Base-by-base conservation (phyloP, 495 filamentous ascomycete species). In the Penicillium riverlandense region DNA sequence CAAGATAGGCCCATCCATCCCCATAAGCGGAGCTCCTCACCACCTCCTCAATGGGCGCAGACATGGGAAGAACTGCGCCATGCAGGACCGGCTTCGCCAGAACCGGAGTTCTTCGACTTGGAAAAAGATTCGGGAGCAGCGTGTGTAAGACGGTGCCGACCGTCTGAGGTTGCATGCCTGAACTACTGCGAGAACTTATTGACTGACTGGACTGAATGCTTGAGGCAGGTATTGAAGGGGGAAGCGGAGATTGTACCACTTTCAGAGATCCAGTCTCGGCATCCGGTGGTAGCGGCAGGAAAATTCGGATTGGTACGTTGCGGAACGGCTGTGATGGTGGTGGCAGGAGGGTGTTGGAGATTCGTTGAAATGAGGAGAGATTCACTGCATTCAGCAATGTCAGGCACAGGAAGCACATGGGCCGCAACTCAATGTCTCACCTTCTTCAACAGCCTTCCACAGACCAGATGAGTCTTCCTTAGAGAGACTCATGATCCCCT, bases 71-170 rank as follows among this genome's bases (percentile, higher is more conserved):
- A 4, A 84, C 79, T 4, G 82, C 86, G 5, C 92, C 94, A 68
- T 99, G 92, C 52, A 96, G 54, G 22, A 97, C 81, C 10, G 88
- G 83, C 49, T 86, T 86, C n/a, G 94, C 94, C 14, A 96, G 71
- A n/a, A 96, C 80, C 0, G 88, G 80, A 44, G 86, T 89, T 43
- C 90, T 66, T 41, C 87, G 79, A 58, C 85, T 90, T 0, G 89
- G 92, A 60, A 99, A 99, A 11, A 99, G 67, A 39, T 77, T 73
- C 2, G 94, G 92, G 12, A 97, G 67, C 1, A 95, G 57, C 8
- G 58, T 65, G 56, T 90, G 81, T n/a, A 99, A 70, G 7, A 87
- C 86, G 22, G 76, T 74, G 4, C 92, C 92, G 11, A 97, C 62
- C 0, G 90, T 96, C 57, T 95, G 89, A 41, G 67, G 69, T 61